Base-by-base conservation (phyloP, 1,284 basidiomycete genomes). In the Ganoderma resinaceum region DNA sequence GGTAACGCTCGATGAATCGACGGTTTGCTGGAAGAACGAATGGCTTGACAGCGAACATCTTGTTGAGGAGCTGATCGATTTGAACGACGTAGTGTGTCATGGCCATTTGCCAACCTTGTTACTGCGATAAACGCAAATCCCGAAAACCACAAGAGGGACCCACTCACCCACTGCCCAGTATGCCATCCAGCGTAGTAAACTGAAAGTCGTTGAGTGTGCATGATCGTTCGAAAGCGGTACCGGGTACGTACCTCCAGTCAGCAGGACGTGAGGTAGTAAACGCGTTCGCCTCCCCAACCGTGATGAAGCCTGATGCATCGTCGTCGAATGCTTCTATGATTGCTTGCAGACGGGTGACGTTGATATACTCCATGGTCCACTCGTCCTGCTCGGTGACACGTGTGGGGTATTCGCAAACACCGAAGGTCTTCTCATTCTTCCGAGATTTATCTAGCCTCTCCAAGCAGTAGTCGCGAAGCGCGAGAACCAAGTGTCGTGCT, bases 251-350 rank as follows among this genome's bases (percentile, higher is more conserved):
- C 76, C 76, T 78, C 76, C 76, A 78, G 1, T 70, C 40, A 0
- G 70, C 49, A 0, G 76, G 76, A 18, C 67, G 68, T 23, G 69
- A 65, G 0, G 74, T 66, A 1, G 80, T 80, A 57, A 85, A 85
- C 7, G 77, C 76, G 67, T 87, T 87, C 12, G 84, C 82, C 68
- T 86, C 85, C 11, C 81, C 80, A 18, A 86, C 78, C 12, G 82
- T 85, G 49, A 84, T 78, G 65, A 81, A 86, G 0, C 85, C 84
- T 0, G 83, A 84, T 0, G 82, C 84, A 64, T 86, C 85, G 61
- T 86, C 84, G 65, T 86, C 85, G 42, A 86, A 81, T 0, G 85
- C 84, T 70, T 87, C 84, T 20, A 80, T 70, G 65, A 85, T 83
- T 2, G 83, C 79, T 63, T 84, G 84, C 14, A 85, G 76, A 46